phyloP scores from a whole-genome alignment of 2,329 filamentous ascomycete species.

The Fusarium falciforme region DNA sequence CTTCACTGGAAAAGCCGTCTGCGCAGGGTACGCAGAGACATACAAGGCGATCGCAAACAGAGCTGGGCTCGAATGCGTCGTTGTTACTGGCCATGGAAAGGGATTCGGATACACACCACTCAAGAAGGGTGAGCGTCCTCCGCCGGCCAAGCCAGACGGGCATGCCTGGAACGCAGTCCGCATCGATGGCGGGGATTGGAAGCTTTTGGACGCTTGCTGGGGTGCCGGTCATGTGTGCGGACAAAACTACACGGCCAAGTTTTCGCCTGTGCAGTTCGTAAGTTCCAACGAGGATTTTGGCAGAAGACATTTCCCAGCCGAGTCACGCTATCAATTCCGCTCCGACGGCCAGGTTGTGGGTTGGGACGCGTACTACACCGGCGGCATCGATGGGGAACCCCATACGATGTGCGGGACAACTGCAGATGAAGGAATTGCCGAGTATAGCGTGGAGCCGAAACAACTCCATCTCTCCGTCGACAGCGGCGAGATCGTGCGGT shows the following conservation, averaged over 20 bases:
- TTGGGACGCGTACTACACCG: constrained; percentile 87
- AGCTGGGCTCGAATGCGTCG: constrained; percentile 81
- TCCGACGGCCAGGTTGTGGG: constrained; percentile 73
- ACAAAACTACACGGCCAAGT: constrained; percentile 73
- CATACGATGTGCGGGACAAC: constrained; percentile 59
- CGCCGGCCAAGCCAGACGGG: constrained; percentile 69
- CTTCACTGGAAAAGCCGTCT: constrained; percentile 83
- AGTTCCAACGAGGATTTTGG: constrained; percentile 83
- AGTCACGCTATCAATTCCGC: constrained; percentile 78
- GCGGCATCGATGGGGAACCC: constrained; percentile 63
- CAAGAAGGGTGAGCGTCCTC: constrained; percentile 71
- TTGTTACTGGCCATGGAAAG: constrained; percentile 85
- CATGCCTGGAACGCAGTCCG: constrained; percentile 96
- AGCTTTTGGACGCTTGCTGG: constrained; percentile 93
- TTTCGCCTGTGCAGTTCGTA: constrained; percentile 72
- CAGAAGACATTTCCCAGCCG: constrained; percentile 79
- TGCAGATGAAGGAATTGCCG: constrained; percentile 63
- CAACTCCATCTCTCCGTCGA: constrained; percentile 67
- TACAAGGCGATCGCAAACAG: constrained; percentile 82
- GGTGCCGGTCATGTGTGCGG: constrained; percentile 76
- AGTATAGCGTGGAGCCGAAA: constrained; percentile 69
- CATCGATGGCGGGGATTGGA: constrained; percentile 90
- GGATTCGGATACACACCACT: constrained; percentile 79
- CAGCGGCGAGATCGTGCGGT: constrained; percentile 71
- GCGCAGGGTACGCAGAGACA: constrained; percentile 88